Evolutionary conservation across 306 rosid genomes (phyloP), one percentile per base, ranked within the genome.

Genomic region (Dalbergia oliveri): DNA sequence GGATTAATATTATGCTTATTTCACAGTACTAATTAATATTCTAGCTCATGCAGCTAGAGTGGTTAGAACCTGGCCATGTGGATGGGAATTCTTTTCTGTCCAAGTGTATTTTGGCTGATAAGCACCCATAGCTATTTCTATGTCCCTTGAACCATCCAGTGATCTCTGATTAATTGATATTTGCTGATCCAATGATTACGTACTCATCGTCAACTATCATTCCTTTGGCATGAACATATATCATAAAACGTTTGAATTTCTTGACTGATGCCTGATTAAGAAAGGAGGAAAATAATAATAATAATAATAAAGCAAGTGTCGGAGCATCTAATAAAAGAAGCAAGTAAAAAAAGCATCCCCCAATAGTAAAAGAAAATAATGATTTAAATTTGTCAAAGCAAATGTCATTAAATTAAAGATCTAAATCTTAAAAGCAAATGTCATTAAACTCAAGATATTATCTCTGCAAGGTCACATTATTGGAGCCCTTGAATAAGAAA

Each of bases 41-140:
- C 10, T 59, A 53, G 70, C 45, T 23, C 41, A 70, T 9, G n/a
- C 37, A 31, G 34, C 8, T 26, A 11, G 49, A 80, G 74, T 12
- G 4, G 2, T 72, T 60, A 71, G 69, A 84, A 91, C 94, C 97
- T 91, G 91, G 78, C 97, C 91, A 16, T 2, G 89, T 16, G 97
- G 97, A 81, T 83, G 94, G 41, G 87, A 71, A 7, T 82, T 86
- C 9, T 85, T 88, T 80, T 82, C 72, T n/a, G n/a, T n/a, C n/a
- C n/a, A n/a, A n/a, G n/a, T 86, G n/a, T 86, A 72, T 35, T 86
- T 83, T 79, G 94, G 94, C 79, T 91, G 97, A 83, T 85, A 91
- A 64, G 97, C 90, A n/a, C 92, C 97, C 88, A 89, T 89, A 3
- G 90, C 93, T 71, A 91, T 91, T 88, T 91, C 92, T 21, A 94